A percentile compares a stretch with the other conserved stretches of the same genome.
phyloP scores from a whole-genome alignment of 768 basidiomycete genomes.

The Lentinula detonsa region DNA sequence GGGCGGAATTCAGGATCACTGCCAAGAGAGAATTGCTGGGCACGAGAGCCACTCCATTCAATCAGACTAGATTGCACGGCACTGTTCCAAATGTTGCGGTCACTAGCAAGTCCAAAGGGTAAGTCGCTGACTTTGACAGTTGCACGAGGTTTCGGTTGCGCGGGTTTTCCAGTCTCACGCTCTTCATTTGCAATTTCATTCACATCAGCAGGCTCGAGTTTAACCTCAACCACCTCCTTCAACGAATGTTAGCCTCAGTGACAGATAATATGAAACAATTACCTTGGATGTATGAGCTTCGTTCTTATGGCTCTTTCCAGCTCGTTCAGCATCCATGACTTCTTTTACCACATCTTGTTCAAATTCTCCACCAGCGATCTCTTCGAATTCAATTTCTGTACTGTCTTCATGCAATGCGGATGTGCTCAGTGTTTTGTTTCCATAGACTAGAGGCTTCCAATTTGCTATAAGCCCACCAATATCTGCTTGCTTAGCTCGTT shows the following conservation, averaged over 20 bases:
- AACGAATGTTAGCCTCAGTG: neutral
- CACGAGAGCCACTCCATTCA: neutral
- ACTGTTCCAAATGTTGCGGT: neutral
- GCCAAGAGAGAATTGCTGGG: neutral
- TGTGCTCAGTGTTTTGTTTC: neutral
- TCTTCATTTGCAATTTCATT: constrained; percentile 4
- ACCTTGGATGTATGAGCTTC: neutral
- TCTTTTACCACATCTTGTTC: neutral
- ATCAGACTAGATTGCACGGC: neutral
- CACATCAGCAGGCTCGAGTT: neutral
- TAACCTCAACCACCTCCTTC: neutral
- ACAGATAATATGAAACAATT: neutral
- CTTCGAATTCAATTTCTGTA: neutral
- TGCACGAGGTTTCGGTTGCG: neutral
- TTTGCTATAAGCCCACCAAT: neutral
- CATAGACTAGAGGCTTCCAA: neutral
- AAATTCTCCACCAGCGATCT: neutral
- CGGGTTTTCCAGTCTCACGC: neutral
- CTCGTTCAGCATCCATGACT: neutral
- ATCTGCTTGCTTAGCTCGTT: neutral
- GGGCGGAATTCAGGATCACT: neutral
- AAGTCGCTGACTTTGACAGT: neutral
- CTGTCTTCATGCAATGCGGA: neutral
- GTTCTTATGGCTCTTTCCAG: neutral
- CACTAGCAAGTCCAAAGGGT: neutral